These are phyloP conservation scores for Mycena sanguinolenta DNA, from an alignment of 768 basidiomycete species.

Conservation along the genomic window DNA sequence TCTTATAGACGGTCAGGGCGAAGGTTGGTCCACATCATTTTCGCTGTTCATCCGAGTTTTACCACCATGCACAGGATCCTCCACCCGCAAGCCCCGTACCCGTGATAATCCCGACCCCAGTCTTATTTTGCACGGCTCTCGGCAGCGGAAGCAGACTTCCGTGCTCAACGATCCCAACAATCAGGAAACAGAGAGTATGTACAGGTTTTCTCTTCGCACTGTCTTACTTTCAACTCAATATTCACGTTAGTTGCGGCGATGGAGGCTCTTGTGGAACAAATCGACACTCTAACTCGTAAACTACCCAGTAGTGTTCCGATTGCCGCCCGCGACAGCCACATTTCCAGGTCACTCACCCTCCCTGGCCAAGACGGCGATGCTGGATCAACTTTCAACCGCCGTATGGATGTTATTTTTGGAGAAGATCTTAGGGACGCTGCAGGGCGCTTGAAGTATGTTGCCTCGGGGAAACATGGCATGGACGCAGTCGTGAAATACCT, in stretches of 20 bases:
- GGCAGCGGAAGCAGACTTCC: background rate
- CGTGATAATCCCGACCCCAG: background rate
- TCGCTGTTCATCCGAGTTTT: too few relatives aligned
- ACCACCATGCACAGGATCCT: too few relatives aligned
- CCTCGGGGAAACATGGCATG: conserved; percentile 11
- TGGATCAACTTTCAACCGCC: conserved; percentile 19
- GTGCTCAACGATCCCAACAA: background rate
- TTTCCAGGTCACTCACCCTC: conserved; percentile 5
- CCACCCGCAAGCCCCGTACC: too few relatives aligned
- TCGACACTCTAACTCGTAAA: conserved; percentile 7
- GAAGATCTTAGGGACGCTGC: conserved; percentile 15
- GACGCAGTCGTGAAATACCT: conserved; percentile 14
- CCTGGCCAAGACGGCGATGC: conserved; percentile 13
- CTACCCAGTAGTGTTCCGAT: conserved; percentile 7
- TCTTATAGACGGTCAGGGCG: too few relatives aligned
- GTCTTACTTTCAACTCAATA: conserved; percentile 2
- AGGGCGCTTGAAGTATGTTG: conserved; percentile 10
- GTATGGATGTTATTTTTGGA: conserved; percentile 24
- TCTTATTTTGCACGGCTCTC: background rate
- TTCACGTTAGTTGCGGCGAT: conserved; percentile 11
- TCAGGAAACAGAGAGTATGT: background rate
- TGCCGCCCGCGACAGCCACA: conserved; percentile 9
- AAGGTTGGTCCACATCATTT: too few relatives aligned
- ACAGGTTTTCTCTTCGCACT: background rate
- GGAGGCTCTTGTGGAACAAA: conserved; percentile 16